Evolutionary conservation across 805 yeast species (phyloP).

Genomic region (Aciculoconidium aculeatum): DNA sequence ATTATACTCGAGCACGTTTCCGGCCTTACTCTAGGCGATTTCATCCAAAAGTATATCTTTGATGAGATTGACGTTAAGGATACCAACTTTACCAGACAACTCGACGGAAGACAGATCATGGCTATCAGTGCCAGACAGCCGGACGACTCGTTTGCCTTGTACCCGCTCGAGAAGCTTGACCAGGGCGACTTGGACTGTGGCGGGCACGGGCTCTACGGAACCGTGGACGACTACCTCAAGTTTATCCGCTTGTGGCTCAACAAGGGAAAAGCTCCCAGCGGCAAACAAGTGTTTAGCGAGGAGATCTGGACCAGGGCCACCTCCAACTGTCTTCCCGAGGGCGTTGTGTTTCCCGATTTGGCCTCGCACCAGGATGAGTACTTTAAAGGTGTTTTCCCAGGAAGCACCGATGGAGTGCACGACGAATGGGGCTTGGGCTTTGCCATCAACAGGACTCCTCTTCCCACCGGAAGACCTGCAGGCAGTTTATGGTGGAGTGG

Average conservation of each 20-base stretch:
- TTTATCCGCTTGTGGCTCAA: slow-evolving; percentile 35
- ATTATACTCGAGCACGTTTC: slow-evolving; percentile 27
- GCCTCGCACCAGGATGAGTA: too few species aligned
- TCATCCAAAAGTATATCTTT: slow-evolving; percentile 24
- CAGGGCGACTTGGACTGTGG: slow-evolving; percentile 24
- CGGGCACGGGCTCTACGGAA: slow-evolving; percentile 41
- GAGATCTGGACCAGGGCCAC: slow-evolving; percentile 3
- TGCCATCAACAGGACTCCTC: slow-evolving; percentile 11
- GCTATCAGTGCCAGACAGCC: slow-evolving; percentile 2
- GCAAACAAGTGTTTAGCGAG: slow-evolving; percentile 8
- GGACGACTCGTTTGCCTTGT: not conserved
- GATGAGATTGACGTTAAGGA: slow-evolving; percentile 19
- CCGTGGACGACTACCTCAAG: slow-evolving; percentile 32
- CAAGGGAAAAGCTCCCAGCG: slow-evolving; percentile 36
- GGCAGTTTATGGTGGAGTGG: slow-evolving; percentile 37
- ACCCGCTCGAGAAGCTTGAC: not conserved
- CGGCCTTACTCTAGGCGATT: slow-evolving; percentile 27
- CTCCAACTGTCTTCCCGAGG: slow-evolving; percentile 2
- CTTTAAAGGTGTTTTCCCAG: slow-evolving; percentile 2
- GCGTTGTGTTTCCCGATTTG: slow-evolving; percentile 2
- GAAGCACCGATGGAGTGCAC: slow-evolving; percentile 1
- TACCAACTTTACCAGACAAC: slow-evolving; percentile 2
- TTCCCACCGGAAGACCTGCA: slow-evolving; percentile 30
- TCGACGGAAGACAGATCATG: slow-evolving; percentile 3
- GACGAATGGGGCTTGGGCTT: slow-evolving; percentile 5